Percentiles rank a stretch among this genome's conserved stretches.
Conservation (phyloP, 495 filamentous ascomycete genomes). For the Penicillium manginii region DNA sequence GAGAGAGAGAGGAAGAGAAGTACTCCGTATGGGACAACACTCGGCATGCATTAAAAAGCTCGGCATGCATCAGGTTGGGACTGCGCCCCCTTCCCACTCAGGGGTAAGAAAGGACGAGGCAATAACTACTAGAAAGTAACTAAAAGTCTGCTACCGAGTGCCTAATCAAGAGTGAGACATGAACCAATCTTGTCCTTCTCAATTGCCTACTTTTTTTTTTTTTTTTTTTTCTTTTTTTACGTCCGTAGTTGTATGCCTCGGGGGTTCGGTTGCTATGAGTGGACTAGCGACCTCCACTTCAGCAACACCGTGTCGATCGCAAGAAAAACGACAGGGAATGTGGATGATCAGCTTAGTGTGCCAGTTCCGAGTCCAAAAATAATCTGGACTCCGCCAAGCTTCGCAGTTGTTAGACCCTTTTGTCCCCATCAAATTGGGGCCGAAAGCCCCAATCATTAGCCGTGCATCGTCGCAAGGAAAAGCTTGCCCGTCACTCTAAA, state of each 20-base stretch:
- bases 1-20: too few species aligned
- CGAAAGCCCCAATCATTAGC: not conserved
- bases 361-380: not conserved
- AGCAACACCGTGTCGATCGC: not conserved
- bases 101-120: too few species aligned
- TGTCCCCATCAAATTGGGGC: not conserved
- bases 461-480: not conserved
- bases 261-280: too few species aligned
- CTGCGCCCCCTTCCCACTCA: too few species aligned
- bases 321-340: not conserved
- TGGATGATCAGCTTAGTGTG: not conserved
- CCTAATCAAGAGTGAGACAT: not conserved
- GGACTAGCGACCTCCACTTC: not conserved
- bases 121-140: too few species aligned
- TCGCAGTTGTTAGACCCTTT: not conserved
- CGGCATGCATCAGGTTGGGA: too few species aligned
- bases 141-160: too few species aligned
- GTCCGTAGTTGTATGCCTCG: too few species aligned
- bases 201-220: too few species aligned
- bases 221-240: too few species aligned
- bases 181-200: not conserved
- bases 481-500: slow-evolving; percentile 5
- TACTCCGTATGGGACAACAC: too few species aligned
- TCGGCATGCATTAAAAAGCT: too few species aligned
- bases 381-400: not conserved